Conservation (phyloP, 1,139 yeast genomes). For the Magnusiomyces paraingens region DNA sequence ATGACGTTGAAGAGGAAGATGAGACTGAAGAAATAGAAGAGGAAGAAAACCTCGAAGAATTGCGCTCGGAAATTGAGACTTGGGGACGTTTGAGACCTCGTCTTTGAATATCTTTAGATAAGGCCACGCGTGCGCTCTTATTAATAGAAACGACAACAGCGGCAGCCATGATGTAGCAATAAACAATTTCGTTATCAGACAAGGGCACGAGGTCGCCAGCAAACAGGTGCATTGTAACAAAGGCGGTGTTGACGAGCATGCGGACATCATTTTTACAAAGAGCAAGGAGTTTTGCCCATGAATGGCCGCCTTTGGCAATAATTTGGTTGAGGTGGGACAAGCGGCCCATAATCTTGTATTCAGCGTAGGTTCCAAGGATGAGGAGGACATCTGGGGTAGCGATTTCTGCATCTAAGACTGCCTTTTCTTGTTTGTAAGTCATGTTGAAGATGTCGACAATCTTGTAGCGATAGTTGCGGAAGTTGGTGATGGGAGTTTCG, state of each 20-base stretch:
- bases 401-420: slow-evolving; percentile 13
- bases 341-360: slow-evolving; percentile 8
- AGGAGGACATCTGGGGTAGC: slow-evolving; percentile 13
- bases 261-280: slow-evolving; percentile 11
- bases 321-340: slow-evolving; percentile 9
- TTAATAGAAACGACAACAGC: slow-evolving; percentile 13
- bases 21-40: not conserved
- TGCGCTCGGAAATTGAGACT: slow-evolving; percentile 13
- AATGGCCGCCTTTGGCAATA: slow-evolving; percentile 8
- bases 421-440: slow-evolving; percentile 15
- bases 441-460: slow-evolving; percentile 16
- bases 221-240: slow-evolving; percentile 16
- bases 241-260: slow-evolving; percentile 14
- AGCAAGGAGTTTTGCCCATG: slow-evolving; percentile 13
- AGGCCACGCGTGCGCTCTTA: slow-evolving; percentile 1
- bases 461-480: slow-evolving; percentile 16
- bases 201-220: slow-evolving; percentile 14
- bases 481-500: slow-evolving; percentile 16
- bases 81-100: slow-evolving; percentile 14
- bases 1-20: not conserved
- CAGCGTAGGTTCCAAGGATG: slow-evolving; percentile 12
- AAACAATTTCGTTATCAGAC: slow-evolving; percentile 15
- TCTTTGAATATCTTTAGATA: slow-evolving; percentile 10
- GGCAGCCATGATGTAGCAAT: slow-evolving; percentile 16
- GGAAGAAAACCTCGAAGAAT: slow-evolving; percentile 2